These are phyloP conservation scores for Trametes elegans DNA, from an alignment of 768 basidiomycete genomes.

Conservation along the genomic window DNA sequence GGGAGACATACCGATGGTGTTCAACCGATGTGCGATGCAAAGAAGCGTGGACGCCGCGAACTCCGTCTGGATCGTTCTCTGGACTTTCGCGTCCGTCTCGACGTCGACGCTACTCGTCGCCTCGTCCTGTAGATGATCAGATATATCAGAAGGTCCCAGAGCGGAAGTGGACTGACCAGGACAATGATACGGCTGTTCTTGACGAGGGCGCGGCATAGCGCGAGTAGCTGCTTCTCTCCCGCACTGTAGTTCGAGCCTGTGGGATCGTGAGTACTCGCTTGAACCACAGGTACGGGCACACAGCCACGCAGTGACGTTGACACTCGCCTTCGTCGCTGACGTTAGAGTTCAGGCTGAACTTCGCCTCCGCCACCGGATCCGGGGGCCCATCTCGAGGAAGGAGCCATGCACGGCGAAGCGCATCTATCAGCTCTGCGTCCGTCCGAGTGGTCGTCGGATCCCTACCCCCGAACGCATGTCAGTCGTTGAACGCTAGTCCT, in stretches of 20 bases:
- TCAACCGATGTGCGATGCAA: constrained; percentile 69
- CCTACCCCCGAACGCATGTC: constrained; percentile 64
- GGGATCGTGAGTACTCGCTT: neutral
- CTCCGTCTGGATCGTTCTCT: constrained; percentile 81
- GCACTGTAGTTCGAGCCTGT: constrained; percentile 52
- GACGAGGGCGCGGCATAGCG: constrained; percentile 78
- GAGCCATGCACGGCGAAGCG: constrained; percentile 59
- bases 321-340: constrained; percentile 60
- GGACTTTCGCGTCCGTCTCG: constrained; percentile 86
- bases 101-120: constrained; percentile 87
- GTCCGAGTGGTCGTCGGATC: constrained; percentile 47
- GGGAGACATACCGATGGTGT: constrained; percentile 47
- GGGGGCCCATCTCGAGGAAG: constrained; percentile 47
- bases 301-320: neutral
- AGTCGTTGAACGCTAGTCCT: constrained; percentile 40
- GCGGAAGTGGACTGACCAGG: constrained; percentile 41
- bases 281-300: neutral
- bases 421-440: constrained; percentile 52
- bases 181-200: constrained; percentile 72
- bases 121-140: constrained; percentile 47
- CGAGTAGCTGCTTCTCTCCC: constrained; percentile 85
- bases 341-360: constrained; percentile 61
- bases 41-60: constrained; percentile 73
- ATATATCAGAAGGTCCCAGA: neutral
- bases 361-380: constrained; percentile 52